Evolutionary conservation across 768 basidiomycete species (phyloP).

Genomic region (Suillus tomentosus): DNA sequence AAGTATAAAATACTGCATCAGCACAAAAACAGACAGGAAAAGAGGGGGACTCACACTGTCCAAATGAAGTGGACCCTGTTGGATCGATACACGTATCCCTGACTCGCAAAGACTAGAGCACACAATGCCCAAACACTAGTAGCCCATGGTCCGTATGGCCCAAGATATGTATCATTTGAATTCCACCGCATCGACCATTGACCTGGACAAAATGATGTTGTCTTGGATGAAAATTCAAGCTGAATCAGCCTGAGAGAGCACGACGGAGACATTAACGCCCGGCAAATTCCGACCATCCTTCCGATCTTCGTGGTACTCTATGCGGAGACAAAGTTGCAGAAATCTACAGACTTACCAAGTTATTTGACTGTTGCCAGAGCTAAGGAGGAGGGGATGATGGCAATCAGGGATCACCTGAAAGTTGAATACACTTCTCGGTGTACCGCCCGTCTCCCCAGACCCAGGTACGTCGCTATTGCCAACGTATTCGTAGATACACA

Average conservation of each 20-base stretch:
- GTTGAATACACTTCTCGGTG: neutral
- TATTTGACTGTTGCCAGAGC: neutral
- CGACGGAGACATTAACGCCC: too few species aligned
- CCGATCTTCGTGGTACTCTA: neutral
- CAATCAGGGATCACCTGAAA: neutral
- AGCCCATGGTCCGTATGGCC: neutral
- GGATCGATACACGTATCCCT: slow-evolving; percentile 95
- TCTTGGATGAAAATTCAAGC: too few species aligned
- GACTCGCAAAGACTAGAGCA: slow-evolving; percentile 69
- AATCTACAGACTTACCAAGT: neutral
- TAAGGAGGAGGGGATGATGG: neutral
- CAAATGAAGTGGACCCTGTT: slow-evolving; percentile 91
- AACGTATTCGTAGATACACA: neutral
- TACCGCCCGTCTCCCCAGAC: neutral
- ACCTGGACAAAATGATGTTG: slow-evolving; percentile 38
- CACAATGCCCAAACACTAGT: slow-evolving; percentile 2
- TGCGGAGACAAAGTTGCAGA: neutral
- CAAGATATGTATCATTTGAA: slow-evolving; percentile 57
- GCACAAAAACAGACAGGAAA: neutral
- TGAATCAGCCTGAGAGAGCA: too few species aligned
- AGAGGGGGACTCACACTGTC: slow-evolving; percentile 57
- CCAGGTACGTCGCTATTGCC: neutral
- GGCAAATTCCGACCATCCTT: too few species aligned
- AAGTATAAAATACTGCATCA: slow-evolving; percentile 50
- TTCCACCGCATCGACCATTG: slow-evolving; percentile 94